Conservation (phyloP, 2,329 filamentous ascomycete species). For the Sclerotinia nivalis region DNA sequence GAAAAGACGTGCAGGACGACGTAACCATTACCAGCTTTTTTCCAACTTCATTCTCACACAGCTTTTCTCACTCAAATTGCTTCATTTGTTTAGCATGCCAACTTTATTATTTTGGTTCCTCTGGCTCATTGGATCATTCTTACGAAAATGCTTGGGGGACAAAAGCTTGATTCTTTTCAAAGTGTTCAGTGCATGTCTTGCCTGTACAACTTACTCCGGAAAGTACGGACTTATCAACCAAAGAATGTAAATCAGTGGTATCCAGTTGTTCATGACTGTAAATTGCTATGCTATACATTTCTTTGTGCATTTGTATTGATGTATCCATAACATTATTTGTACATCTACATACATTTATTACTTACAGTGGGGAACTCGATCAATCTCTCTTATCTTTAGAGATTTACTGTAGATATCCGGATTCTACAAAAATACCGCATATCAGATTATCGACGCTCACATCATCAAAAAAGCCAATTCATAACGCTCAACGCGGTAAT, state of each 20-base stretch:
- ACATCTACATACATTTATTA: background rate
- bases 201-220: slow-evolving; percentile 10
- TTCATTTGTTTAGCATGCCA: background rate
- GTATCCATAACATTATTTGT: background rate
- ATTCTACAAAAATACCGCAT: background rate
- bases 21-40: background rate
- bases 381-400: slow-evolving; percentile 12
- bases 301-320: background rate
- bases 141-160: background rate
- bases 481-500: background rate
- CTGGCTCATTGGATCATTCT: background rate
- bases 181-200: slow-evolving; percentile 1
- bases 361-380: slow-evolving; percentile 11
- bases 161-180: background rate
- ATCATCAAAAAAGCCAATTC: no score
- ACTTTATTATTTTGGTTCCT: background rate
- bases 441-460: background rate
- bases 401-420: slow-evolving; percentile 9
- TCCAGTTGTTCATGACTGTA: background rate
- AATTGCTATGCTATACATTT: background rate
- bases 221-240: slow-evolving; percentile 3
- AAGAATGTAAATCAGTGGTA: background rate
- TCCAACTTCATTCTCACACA: background rate
- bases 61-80: background rate
- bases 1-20: slow-evolving; percentile 13